phyloP scores from a whole-genome alignment of 2,329 filamentous ascomycete genomes.

The Fusarium sambucinum region DNA sequence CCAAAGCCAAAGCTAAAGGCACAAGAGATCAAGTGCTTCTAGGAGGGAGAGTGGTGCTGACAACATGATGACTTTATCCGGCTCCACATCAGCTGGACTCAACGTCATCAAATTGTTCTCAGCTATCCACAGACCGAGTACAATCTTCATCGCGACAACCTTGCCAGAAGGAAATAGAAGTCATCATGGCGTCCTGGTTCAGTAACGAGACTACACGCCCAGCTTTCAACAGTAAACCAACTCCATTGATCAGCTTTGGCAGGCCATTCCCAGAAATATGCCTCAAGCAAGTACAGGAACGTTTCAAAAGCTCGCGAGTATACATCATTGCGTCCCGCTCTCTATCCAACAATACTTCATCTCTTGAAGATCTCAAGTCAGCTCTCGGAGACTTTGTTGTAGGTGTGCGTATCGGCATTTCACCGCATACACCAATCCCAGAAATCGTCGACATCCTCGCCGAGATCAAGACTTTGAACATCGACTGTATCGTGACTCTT shows the following conservation, averaged over 20 bases:
- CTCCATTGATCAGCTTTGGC: slow-evolving; percentile 7
- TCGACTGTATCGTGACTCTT: slow-evolving; percentile 23
- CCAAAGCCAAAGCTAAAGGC: too few species aligned
- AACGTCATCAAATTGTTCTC: not conserved
- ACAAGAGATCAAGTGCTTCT: not conserved
- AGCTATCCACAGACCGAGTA: not conserved
- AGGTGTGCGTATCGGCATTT: slow-evolving; percentile 14
- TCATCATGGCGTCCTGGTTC: not conserved
- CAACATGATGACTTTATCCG: not conserved
- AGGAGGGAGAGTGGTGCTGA: too few species aligned
- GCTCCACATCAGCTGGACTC: not conserved
- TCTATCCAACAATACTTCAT: not conserved
- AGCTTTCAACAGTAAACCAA: slow-evolving; percentile 7
- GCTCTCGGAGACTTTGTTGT: not conserved
- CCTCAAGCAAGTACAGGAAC: not conserved
- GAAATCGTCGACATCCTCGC: slow-evolving; percentile 18
- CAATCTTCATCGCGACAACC: not conserved
- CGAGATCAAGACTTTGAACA: slow-evolving; percentile 1
- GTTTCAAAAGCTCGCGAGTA: not conserved
- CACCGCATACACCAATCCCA: slow-evolving; percentile 15
- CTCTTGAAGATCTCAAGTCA: slow-evolving; percentile 3
- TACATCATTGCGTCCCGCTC: slow-evolving; percentile 17
- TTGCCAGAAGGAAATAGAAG: not conserved
- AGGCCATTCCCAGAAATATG: slow-evolving; percentile 11
- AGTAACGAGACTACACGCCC: not conserved